Base-by-base conservation (phyloP, 805 yeast species). In the Cyberlindnera subsufficiens region DNA sequence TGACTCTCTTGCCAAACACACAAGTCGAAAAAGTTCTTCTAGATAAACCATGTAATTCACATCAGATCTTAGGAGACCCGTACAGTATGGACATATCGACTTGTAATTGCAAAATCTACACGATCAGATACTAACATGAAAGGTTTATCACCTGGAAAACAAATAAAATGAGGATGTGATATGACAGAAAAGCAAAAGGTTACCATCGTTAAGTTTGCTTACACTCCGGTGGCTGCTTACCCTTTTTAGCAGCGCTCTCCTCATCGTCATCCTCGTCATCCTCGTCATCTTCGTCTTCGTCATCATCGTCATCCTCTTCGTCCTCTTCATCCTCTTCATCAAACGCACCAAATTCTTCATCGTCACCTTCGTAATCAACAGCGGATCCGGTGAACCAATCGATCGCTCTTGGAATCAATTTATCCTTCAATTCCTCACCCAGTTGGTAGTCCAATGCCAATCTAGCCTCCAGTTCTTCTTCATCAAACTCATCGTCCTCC, bases 351-450 rank as follows among this genome's bases (percentile, higher is more conserved):
- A 81, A 45, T 66, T 77, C 86, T 1, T 73, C 86, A 14, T 76
- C 80, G 3, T 74, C 82, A 15, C 76, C 86, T 9, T 74, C 88
- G 13, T 76, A 78, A 44, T 86, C 95, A 45, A 91, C 75, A 19
- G 99, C 99, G 52, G 88, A 88, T 38, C 99, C 99, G 9, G 99
- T 91, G 65, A 89, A 93, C 98, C 99, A 93, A 64, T 91, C 98
- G 57, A 93, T 77, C 40, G 98, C 98, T 61, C 96, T 81, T 49
- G 98, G 97, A 49, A 93, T 82, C 61, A 93, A 76, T 65, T 93
- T 86, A 65, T 93, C 98, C 72, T 93, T 93, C 63, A 93, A 78
- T 59, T 90, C 90, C 67, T 93, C 99, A 49, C 98, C 99, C 50
- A 93, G 74, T 60, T 89, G 93, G 70, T 93, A 93, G 68, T 93